Conservation (phyloP, 495 filamentous ascomycete species). For the Platismatia glauca region DNA sequence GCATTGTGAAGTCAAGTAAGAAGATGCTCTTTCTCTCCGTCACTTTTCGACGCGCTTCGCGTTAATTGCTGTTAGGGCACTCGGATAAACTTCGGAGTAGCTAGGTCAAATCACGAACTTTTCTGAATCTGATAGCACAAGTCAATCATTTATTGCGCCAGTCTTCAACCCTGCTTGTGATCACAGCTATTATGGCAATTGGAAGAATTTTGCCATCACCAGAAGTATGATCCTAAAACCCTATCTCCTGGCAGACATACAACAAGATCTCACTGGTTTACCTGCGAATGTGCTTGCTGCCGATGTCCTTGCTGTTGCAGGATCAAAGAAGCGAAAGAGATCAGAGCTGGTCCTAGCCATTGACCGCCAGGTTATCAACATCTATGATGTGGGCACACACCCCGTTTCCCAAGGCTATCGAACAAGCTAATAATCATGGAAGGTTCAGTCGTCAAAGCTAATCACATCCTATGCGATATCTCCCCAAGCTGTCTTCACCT, state of each 20-base stretch:
- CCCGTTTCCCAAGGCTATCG: background rate
- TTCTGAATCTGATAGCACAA: background rate
- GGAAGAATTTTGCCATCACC: background rate
- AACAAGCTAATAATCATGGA: constrained; percentile 22
- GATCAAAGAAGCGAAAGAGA: constrained; percentile 75
- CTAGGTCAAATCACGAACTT: constrained; percentile 9
- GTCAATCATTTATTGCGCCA: background rate
- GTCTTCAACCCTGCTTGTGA: background rate
- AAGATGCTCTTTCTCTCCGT: background rate
- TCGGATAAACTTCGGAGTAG: constrained; percentile 2
- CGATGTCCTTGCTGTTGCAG: constrained; percentile 63
- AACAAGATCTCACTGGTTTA: constrained; percentile 51
- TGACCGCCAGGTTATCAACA: constrained; percentile 83
- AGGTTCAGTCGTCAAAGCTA: constrained; percentile 73
- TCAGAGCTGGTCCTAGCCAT: constrained; percentile 76
- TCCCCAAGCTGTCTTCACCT: constrained; percentile 69
- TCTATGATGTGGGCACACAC: constrained; percentile 67
- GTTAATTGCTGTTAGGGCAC: background rate
- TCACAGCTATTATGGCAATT: background rate
- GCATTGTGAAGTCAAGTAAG: background rate
- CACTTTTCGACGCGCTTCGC: constrained; percentile 6
- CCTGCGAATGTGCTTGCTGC: constrained; percentile 53
- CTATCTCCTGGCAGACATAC: constrained; percentile 53
- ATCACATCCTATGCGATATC: constrained; percentile 79
- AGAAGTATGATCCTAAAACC: constrained; percentile 41